Evolutionary conservation across 805 yeast species (phyloP).

Genomic region (Candida suzukii): DNA sequence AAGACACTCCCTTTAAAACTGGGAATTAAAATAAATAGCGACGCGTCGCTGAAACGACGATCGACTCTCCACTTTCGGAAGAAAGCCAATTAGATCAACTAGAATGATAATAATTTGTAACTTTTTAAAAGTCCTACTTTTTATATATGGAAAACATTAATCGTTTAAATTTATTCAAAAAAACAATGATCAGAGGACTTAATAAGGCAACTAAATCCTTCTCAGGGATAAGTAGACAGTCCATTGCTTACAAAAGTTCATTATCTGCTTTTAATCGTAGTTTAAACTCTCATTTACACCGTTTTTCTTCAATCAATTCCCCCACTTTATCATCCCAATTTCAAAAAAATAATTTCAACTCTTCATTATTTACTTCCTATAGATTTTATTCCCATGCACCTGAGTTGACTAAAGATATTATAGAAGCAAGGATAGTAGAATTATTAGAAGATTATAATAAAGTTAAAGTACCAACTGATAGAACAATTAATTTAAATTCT

Average conservation of each 20-base stretch:
- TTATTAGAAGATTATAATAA: conserved; percentile 60
- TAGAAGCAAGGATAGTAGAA: conserved; percentile 55
- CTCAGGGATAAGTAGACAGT: background rate
- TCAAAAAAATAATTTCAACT: background rate
- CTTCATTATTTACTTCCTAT: background rate
- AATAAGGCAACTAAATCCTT: background rate
- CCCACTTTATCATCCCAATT: background rate
- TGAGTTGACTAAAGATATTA: conserved; percentile 53
- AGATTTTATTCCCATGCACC: conserved; percentile 49
- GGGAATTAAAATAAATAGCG: too few relatives aligned
- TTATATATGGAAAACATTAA: too few relatives aligned
- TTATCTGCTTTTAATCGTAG: background rate
- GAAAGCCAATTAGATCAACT: too few relatives aligned
- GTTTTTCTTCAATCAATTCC: background rate
- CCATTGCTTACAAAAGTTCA: background rate
- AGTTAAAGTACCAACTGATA: conserved; percentile 27
- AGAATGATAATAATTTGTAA: too few relatives aligned
- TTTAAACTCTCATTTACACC: background rate
- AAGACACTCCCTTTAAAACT: too few relatives aligned
- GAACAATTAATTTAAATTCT: conserved; percentile 31
- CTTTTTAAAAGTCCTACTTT: too few relatives aligned
- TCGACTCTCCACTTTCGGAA: too few relatives aligned
- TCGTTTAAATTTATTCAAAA: too few relatives aligned
- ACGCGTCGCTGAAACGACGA: too few relatives aligned
- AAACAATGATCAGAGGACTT: background rate